Percentiles rank a stretch among this genome's conserved stretches.
Evolutionary conservation across 2,329 filamentous ascomycete genomes (phyloP).

Genomic region (Neofusicoccum sp.): DNA sequence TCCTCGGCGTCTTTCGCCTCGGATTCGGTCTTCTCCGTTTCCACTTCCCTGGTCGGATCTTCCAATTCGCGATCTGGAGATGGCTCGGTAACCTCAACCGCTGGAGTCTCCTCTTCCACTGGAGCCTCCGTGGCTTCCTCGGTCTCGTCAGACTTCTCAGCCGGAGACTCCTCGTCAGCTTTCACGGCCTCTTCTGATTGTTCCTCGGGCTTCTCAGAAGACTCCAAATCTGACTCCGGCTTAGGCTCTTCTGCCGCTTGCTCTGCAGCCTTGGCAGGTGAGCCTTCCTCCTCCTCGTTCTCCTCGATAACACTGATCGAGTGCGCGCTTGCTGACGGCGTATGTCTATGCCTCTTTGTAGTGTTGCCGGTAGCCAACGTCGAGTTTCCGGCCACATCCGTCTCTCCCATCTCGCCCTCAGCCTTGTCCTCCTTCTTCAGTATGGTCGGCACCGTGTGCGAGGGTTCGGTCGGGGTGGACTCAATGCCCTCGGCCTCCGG

Average conservation of each 20-base stretch:
- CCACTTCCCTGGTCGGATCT: not conserved
- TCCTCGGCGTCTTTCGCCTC: slow-evolving; percentile 1
- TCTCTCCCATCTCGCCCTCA: slow-evolving; percentile 24
- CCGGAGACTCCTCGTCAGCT: slow-evolving; percentile 8
- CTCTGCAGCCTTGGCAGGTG: slow-evolving; percentile 25
- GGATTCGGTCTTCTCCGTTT: slow-evolving; percentile 10
- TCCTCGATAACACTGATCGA: slow-evolving; percentile 80
- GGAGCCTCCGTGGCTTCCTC: not conserved
- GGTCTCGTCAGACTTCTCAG: slow-evolving; percentile 20
- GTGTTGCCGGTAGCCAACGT: slow-evolving; percentile 65
- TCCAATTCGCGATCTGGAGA: slow-evolving; percentile 1
- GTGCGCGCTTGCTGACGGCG: slow-evolving; percentile 72
- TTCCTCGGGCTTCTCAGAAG: slow-evolving; percentile 27
- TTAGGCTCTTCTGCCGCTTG: slow-evolving; percentile 27
- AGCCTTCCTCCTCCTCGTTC: slow-evolving; percentile 68
- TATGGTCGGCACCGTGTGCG: slow-evolving; percentile 32
- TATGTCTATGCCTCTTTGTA: slow-evolving; percentile 81
- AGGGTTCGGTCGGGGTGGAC: slow-evolving; percentile 27
- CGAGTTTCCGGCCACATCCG: slow-evolving; percentile 38
- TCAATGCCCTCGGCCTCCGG: slow-evolving; percentile 88
- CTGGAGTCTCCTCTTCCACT: not conserved
- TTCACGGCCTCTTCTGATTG: slow-evolving; percentile 24
- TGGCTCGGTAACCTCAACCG: slow-evolving; percentile 1
- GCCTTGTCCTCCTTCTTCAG: slow-evolving; percentile 37
- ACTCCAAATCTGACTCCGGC: slow-evolving; percentile 24